Evolutionary conservation across 768 basidiomycete genomes (phyloP).

Genomic region (Lentinula raphanica): DNA sequence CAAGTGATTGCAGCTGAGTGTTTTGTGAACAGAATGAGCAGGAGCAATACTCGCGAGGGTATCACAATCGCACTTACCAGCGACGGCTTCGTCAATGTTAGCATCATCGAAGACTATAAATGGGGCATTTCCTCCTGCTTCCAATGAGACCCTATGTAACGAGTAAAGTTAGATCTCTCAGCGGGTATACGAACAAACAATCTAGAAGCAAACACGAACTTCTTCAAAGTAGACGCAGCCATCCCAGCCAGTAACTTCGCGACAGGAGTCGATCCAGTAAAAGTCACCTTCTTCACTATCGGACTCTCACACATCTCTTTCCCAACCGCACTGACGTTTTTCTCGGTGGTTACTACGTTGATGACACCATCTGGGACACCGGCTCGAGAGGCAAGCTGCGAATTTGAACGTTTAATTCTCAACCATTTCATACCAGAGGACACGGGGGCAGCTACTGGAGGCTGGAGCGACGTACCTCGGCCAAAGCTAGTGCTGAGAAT

Average conservation of each 20-base stretch:
- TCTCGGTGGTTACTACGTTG: slow-evolving; percentile 87
- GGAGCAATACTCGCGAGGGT: no score
- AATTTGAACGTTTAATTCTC: no score
- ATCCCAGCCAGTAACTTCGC: slow-evolving; percentile 72
- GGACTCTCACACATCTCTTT: slow-evolving; percentile 92
- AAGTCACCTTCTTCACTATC: slow-evolving; percentile 81
- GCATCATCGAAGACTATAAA: slow-evolving; percentile 98
- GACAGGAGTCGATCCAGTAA: slow-evolving; percentile 84
- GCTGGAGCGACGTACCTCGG: slow-evolving; percentile 51
- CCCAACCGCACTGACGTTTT: slow-evolving; percentile 82
- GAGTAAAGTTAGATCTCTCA: not conserved
- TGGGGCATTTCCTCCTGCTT: slow-evolving; percentile 92
- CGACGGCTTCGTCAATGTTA: slow-evolving; percentile 86
- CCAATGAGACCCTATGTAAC: slow-evolving; percentile 53
- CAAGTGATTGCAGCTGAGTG: slow-evolving; percentile 69
- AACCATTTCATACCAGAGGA: no score
- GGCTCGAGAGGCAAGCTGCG: slow-evolving; percentile 76
- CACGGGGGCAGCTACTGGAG: not conserved
- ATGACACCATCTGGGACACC: slow-evolving; percentile 93
- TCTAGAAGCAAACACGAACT: slow-evolving; percentile 41
- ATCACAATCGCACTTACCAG: slow-evolving; percentile 38
- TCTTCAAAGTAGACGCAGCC: slow-evolving; percentile 76
- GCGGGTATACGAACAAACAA: not conserved
- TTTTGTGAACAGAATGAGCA: no score
- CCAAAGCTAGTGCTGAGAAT: slow-evolving; percentile 84